phyloP scores from a whole-genome alignment of 345 rosid genomes.

The Gossypium turneri region DNA sequence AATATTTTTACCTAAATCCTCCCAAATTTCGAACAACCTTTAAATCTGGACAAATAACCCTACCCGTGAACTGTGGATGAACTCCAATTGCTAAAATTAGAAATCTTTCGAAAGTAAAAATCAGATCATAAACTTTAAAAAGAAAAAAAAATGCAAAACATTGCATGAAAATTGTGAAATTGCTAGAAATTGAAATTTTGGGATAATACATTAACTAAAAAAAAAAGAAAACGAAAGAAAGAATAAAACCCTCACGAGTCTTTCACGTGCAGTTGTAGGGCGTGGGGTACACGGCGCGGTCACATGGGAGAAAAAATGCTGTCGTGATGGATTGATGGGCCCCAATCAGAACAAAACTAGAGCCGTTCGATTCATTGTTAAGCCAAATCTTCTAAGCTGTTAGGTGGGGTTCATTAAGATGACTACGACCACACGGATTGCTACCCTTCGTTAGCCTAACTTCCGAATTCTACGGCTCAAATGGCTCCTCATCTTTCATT shows the following conservation, averaged over 20 bases:
- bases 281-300: neutral
- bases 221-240: too few species aligned
- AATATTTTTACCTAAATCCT: too few species aligned
- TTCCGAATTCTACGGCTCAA: neutral
- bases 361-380: neutral
- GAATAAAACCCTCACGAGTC: neutral
- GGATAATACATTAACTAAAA: too few species aligned
- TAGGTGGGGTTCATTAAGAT: too few species aligned
- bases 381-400: neutral
- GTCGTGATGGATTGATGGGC: neutral
- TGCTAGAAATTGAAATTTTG: too few species aligned
- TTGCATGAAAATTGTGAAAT: too few species aligned
- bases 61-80: too few species aligned
- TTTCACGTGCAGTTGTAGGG: neutral
- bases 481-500: neutral
- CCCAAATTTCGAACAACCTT: fast-evolving
- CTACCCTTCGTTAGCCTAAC: too few species aligned
- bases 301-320: neutral
- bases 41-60: fast-evolving
- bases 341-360: neutral
- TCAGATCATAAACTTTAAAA: too few species aligned
- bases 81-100: too few species aligned
- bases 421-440: neutral
- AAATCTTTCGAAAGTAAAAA: too few species aligned
- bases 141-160: too few species aligned